Base-by-base conservation (phyloP, 2,329 filamentous ascomycete species). In the Aspergillus fructus region DNA sequence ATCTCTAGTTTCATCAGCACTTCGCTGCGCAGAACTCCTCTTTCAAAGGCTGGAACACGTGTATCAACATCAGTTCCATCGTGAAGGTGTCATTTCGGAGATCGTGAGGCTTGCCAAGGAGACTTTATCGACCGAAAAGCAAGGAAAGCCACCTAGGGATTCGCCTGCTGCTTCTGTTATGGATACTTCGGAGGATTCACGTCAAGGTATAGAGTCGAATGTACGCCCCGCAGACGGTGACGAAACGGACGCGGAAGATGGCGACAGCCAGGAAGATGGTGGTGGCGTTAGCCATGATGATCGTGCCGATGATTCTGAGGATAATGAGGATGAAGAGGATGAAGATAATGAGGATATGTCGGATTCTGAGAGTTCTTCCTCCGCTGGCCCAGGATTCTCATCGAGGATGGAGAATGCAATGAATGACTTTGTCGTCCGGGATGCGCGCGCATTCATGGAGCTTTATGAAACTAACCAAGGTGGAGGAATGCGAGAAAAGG, bases 61-160 rank as follows among this genome's bases (percentile, higher is more conserved):
- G 30, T 99, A 99, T 70, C 88, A 91, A 24, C 96, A 97, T 67
- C 96, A 99, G 67, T 93, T 99, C 65, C 96, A 99, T 70, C 90
- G 94, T 0, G 96, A 99, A 76, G 94, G 94, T 37, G 94, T 99
- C 43, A 93, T 97, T 65, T 83, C 89, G 2, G 93, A 99, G 72
- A 96, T 99, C 51, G 83, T 86, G 30, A 93, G 92, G 69, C 79
- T 99, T 33, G 88, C 91, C 1, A 81, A 81, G 55, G 69, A 67
- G 23, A 61, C 67, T 5, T 60, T 75, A 8, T 70, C 72, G 2
- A 61, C 59, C 5, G 68, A 70, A 30, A 65, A 66, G 46, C 59
- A 65, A 19, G 49, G 3, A 12, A 62, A 59, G 50, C 30, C 24
- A 1, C 21, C 56, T 0, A 43, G 49, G 2, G 66, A 68, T 24